A percentile compares a stretch with the other conserved stretches of the same genome.
phyloP scores from a whole-genome alignment of 257 asterid genomes.

The Solanum chilense region DNA sequence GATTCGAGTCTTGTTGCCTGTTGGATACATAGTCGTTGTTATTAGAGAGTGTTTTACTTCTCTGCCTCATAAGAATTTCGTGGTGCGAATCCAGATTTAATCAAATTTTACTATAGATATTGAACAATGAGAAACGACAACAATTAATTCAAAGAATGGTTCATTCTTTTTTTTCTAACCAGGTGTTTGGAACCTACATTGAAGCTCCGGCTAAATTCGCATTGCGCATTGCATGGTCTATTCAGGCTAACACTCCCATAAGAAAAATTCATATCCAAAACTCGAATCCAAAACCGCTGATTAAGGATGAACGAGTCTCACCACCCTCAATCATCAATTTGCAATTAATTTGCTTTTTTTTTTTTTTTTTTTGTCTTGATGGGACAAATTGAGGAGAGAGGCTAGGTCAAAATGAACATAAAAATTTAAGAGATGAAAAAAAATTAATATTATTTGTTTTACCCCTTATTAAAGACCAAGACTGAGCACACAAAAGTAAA shows the following conservation, averaged over 20 bases:
- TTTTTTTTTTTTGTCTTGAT: not conserved
- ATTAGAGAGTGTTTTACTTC: not conserved
- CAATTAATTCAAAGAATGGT: not conserved
- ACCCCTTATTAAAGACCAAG: not conserved
- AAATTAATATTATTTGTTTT: not conserved
- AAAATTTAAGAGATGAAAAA: not conserved
- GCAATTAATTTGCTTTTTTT: not conserved
- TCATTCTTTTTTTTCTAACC: not conserved
- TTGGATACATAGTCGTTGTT: not conserved
- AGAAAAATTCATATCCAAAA: too few relatives aligned
- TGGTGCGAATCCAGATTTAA: not conserved
- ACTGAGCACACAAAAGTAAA: not conserved
- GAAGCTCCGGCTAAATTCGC: accelerated
- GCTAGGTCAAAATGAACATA: not conserved
- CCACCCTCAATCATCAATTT: not conserved
- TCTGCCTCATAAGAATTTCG: not conserved
- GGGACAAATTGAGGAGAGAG: not conserved
- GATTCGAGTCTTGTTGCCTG: accelerated
- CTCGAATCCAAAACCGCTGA: accelerated
- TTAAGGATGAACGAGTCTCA: not conserved
- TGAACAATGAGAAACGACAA: not conserved
- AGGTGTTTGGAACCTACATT: not conserved
- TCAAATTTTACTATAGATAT: not conserved
- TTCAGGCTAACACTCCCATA: not conserved
- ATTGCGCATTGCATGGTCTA: too few relatives aligned